These are phyloP conservation scores for Rhodosporidiobolus sp. DNA, from an alignment of 768 basidiomycete genomes.

Conservation along the genomic window DNA sequence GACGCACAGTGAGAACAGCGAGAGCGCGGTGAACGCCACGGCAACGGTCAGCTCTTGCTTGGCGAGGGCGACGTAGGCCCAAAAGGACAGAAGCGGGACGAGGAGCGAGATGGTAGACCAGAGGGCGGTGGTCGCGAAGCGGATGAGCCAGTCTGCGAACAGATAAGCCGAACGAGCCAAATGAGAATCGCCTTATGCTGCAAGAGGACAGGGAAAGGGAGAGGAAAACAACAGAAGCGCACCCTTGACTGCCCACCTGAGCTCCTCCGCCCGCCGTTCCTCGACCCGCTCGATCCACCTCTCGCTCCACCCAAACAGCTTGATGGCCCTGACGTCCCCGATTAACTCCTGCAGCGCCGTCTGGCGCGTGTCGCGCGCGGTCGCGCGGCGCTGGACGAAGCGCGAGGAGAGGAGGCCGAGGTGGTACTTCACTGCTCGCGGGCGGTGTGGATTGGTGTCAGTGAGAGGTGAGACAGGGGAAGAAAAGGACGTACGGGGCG, in stretches of 20 bases:
- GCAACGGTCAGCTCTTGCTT: slow-evolving; percentile 73
- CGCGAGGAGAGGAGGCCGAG: slow-evolving; percentile 10
- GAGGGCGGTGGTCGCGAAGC: slow-evolving; percentile 6
- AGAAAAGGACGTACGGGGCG: not conserved
- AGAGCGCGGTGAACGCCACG: slow-evolving; percentile 81
- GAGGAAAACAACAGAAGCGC: not conserved
- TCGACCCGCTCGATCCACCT: slow-evolving; percentile 15
- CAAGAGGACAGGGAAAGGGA: not conserved
- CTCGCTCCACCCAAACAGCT: slow-evolving; percentile 38
- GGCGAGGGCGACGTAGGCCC: slow-evolving; percentile 48
- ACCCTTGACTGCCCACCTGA: slow-evolving; percentile 20
- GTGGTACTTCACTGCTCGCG: slow-evolving; percentile 20
- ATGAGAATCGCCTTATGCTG: no score
- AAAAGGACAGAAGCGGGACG: slow-evolving; percentile 30
- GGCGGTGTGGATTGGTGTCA: not conserved
- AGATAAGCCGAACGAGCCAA: no score
- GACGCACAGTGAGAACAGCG: slow-evolving; percentile 70
- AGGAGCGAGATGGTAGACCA: slow-evolving; percentile 13
- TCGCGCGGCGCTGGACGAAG: not conserved
- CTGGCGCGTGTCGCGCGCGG: slow-evolving; percentile 26
- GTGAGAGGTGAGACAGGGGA: not conserved
- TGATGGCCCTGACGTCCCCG: slow-evolving; percentile 30
- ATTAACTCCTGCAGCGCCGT: slow-evolving; percentile 35
- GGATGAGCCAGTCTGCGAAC: not conserved
- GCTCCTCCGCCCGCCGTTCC: slow-evolving; percentile 5